phyloP scores from a whole-genome alignment of 371 early-diverging fungal species.

The Mortierella sp. region DNA sequence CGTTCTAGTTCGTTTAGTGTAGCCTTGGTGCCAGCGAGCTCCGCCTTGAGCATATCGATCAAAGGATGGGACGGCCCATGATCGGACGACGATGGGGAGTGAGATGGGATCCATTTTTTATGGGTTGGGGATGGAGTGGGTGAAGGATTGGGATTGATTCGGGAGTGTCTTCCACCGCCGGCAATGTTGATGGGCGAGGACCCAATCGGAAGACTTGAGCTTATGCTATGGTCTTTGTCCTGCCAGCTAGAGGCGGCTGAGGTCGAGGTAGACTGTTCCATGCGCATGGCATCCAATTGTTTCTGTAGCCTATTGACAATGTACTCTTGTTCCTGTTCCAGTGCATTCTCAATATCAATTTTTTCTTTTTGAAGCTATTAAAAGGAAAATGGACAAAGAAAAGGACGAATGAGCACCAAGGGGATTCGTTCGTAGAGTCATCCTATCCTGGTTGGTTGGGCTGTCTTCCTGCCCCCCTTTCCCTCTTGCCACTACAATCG shows the following conservation, averaged over 20 bases:
- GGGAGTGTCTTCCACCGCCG: slow-evolving; percentile 33
- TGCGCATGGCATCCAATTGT: slow-evolving; percentile 65
- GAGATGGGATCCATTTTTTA: slow-evolving; percentile 64
- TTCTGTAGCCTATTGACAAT: slow-evolving; percentile 79
- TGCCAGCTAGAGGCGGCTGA: slow-evolving; percentile 58
- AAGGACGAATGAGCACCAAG: neutral
- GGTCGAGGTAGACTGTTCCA: slow-evolving; percentile 49
- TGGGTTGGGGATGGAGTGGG: slow-evolving; percentile 54
- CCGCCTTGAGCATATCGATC: slow-evolving; percentile 76
- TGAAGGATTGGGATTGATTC: slow-evolving; percentile 52
- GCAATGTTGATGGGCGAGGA: slow-evolving; percentile 50
- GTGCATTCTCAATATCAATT: slow-evolving; percentile 80
- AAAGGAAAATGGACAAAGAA: neutral
- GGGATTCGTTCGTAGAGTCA: no score
- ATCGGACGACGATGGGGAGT: slow-evolving; percentile 61
- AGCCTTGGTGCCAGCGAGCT: slow-evolving; percentile 68
- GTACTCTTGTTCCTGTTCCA: slow-evolving; percentile 88
- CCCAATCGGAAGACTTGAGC: slow-evolving; percentile 40
- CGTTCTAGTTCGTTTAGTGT: slow-evolving; percentile 76
- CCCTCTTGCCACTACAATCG: no score
- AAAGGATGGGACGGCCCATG: slow-evolving; percentile 59
- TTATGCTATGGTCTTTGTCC: slow-evolving; percentile 26
- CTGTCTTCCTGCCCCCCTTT: neutral
- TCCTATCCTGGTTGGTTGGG: no score
- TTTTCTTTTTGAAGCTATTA: slow-evolving; percentile 79